Conservation (phyloP, 192 early-diverging fungal species). For the Backusella macrospora region DNA sequence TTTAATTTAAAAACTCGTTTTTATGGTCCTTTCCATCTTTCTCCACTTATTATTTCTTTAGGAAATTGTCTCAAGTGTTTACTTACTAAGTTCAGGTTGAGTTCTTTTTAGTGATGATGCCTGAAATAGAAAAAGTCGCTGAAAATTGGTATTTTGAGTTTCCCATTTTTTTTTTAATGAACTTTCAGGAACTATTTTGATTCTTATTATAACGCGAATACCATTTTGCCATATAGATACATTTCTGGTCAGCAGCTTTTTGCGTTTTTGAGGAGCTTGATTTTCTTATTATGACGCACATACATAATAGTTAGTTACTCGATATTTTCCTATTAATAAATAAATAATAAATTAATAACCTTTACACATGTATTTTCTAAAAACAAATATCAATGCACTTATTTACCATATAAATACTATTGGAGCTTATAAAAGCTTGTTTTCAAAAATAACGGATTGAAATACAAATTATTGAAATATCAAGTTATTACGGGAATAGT, state of each 20-base stretch:
- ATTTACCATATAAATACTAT: background rate
- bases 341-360: background rate
- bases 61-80: background rate
- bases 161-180: constrained; percentile 1
- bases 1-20: background rate
- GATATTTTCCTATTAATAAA: background rate
- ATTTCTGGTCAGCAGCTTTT: too few species aligned
- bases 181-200: background rate
- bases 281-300: background rate
- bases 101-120: background rate
- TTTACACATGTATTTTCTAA: background rate
- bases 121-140: background rate
- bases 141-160: background rate
- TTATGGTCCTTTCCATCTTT: background rate
- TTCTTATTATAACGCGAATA: background rate
- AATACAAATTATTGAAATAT: background rate
- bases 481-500: background rate
- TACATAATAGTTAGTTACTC: background rate
- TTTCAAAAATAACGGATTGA: background rate
- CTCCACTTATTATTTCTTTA: background rate
- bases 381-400: background rate
- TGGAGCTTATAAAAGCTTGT: background rate
- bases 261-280: too few species aligned
- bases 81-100: background rate
- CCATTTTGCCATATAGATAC: background rate